phyloP scores from a whole-genome alignment of 2,329 filamentous ascomycete species.

The Lachnellula cervina region DNA sequence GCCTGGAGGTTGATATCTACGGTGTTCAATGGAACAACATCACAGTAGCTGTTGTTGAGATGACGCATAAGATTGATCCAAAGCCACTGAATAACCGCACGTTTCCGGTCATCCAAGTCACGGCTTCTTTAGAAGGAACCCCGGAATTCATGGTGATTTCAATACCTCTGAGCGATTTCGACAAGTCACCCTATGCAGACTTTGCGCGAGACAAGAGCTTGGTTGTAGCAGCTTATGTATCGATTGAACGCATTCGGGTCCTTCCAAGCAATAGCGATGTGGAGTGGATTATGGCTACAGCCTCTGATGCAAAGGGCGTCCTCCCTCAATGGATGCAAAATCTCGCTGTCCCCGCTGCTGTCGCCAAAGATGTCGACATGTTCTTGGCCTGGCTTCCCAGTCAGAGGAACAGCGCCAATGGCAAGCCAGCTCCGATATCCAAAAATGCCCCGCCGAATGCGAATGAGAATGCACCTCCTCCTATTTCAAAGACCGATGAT shows the following conservation, averaged over 20 bases:
- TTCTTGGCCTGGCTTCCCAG: slow-evolving; percentile 57
- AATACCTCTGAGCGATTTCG: slow-evolving; percentile 46
- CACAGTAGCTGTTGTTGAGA: slow-evolving; percentile 53
- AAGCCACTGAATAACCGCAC: slow-evolving; percentile 57
- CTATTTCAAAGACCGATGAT: slow-evolving; percentile 2
- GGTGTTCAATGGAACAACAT: slow-evolving; percentile 43
- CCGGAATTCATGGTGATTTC: slow-evolving; percentile 53
- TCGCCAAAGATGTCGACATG: slow-evolving; percentile 67
- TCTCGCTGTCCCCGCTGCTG: slow-evolving; percentile 53
- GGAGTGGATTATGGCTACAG: slow-evolving; percentile 76
- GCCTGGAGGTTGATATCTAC: slow-evolving; percentile 35
- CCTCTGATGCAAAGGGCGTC: slow-evolving; percentile 63
- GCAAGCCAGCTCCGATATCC: slow-evolving; percentile 6
- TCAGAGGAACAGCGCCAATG: slow-evolving; percentile 14
- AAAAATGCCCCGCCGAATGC: not conserved
- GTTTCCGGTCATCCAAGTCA: slow-evolving; percentile 63
- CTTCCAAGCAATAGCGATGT: slow-evolving; percentile 38
- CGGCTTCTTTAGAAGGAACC: slow-evolving; percentile 38
- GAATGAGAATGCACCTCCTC: not conserved
- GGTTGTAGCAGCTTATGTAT: slow-evolving; percentile 57
- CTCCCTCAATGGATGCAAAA: slow-evolving; percentile 65
- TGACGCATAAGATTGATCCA: slow-evolving; percentile 57
- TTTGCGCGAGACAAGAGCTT: slow-evolving; percentile 41
- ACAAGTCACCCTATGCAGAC: slow-evolving; percentile 28
- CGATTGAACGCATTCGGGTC: slow-evolving; percentile 53